phyloP scores from a whole-genome alignment of 2,329 filamentous ascomycete species.

The Colletotrichum graminicola region DNA sequence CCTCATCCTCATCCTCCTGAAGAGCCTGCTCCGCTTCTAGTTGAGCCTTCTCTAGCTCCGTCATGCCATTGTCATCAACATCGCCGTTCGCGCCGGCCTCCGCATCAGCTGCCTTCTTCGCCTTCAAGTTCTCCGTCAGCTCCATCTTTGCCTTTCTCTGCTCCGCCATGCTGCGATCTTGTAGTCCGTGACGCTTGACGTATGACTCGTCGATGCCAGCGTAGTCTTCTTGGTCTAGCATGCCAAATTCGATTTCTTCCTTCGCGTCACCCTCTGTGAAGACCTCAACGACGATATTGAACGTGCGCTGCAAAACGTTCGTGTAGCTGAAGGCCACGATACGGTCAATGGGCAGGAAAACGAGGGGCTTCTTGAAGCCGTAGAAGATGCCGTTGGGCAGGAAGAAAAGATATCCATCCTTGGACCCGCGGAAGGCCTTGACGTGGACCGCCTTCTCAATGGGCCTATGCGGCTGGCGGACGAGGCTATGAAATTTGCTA shows the following conservation, averaged over 20 bases:
- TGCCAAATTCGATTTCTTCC: slow-evolving; percentile 75
- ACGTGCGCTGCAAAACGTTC: slow-evolving; percentile 75
- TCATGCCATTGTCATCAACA: slow-evolving; percentile 56
- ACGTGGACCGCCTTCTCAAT: slow-evolving; percentile 75
- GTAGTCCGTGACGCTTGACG: slow-evolving; percentile 70
- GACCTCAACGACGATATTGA: slow-evolving; percentile 75
- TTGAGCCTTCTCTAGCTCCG: slow-evolving; percentile 64
- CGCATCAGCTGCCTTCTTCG: slow-evolving; percentile 59
- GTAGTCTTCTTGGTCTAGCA: slow-evolving; percentile 79
- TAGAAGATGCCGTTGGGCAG: slow-evolving; percentile 75
- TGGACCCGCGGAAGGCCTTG: slow-evolving; percentile 74
- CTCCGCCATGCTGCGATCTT: slow-evolving; percentile 78
- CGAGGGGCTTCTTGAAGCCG: slow-evolving; percentile 77
- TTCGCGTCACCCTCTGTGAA: slow-evolving; percentile 62
- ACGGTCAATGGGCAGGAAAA: slow-evolving; percentile 72
- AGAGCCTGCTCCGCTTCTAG: slow-evolving; percentile 64
- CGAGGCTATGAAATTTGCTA: slow-evolving; percentile 68
- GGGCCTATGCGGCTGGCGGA: slow-evolving; percentile 69
- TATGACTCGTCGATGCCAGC: slow-evolving; percentile 72
- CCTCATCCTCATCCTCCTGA: slow-evolving; percentile 72
- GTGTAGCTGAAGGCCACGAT: slow-evolving; percentile 76
- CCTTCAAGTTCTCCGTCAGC: slow-evolving; percentile 69
- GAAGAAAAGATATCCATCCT: slow-evolving; percentile 77
- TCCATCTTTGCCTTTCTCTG: slow-evolving; percentile 74
- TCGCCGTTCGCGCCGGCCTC: slow-evolving; percentile 50